Conservation (phyloP, 352 stramenopile genomes). For the Phytophthora tubulina region DNA sequence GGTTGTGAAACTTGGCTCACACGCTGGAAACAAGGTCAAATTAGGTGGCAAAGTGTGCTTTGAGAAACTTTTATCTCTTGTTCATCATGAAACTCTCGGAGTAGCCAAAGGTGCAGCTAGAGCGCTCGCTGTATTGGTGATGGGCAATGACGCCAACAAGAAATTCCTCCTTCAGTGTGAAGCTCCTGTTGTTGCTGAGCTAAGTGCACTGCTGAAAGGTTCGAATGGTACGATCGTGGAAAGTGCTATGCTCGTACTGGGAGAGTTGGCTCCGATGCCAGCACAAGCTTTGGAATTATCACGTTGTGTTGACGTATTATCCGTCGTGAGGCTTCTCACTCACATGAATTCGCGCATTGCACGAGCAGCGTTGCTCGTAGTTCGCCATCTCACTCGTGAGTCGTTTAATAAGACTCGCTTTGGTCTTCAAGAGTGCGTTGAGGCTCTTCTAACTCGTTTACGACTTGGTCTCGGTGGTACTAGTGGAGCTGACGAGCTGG, state of each 20-base stretch:
- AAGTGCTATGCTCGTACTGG: constrained; percentile 74
- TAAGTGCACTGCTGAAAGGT: constrained; percentile 71
- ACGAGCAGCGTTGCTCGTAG: constrained; percentile 60
- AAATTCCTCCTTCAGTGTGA: constrained; percentile 73
- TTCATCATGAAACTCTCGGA: constrained; percentile 70
- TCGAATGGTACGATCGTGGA: constrained; percentile 77
- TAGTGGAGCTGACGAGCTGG: constrained; percentile 62
- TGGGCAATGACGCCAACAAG: constrained; percentile 80
- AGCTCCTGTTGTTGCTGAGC: constrained; percentile 54
- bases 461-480: constrained; percentile 29
- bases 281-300: constrained; percentile 79
- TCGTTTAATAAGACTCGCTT: constrained; percentile 86
- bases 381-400: constrained; percentile 74
- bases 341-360: constrained; percentile 71
- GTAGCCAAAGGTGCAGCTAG: constrained; percentile 73
- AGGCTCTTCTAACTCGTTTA: constrained; percentile 59
- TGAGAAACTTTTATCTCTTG: constrained; percentile 69
- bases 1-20: constrained; percentile 71
- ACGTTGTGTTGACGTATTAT: constrained; percentile 69
- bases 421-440: constrained; percentile 62
- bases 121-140: constrained; percentile 66
- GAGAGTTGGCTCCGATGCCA: constrained; percentile 66
- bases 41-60: constrained; percentile 79
- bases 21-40: constrained; percentile 84
- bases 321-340: constrained; percentile 68